Conservation (phyloP, 345 rosid genomes). For the Garcia nutans region DNA sequence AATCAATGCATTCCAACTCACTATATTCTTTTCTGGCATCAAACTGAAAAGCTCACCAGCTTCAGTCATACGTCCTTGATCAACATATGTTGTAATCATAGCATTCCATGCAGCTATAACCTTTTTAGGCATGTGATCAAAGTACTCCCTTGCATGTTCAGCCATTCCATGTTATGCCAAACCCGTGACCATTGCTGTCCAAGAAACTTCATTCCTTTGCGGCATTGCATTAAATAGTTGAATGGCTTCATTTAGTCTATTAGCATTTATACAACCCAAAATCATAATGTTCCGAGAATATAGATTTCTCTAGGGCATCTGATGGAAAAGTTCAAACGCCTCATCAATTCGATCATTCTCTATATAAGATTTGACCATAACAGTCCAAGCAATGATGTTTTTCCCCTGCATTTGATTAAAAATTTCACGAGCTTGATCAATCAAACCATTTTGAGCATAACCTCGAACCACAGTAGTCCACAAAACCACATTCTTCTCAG, state of each 20-base stretch:
- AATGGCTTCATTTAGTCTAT: slow-evolving; percentile 30
- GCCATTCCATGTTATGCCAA: slow-evolving; percentile 35
- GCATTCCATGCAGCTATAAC: slow-evolving; percentile 41
- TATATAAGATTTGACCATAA: slow-evolving; percentile 41
- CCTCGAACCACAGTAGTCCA: slow-evolving; percentile 16
- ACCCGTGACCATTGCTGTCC: slow-evolving; percentile 41
- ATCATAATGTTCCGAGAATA: slow-evolving; percentile 44
- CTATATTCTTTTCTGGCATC: slow-evolving; percentile 32
- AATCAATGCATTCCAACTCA: slow-evolving; percentile 43
- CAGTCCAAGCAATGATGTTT: slow-evolving; percentile 45
- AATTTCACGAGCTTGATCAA: slow-evolving; percentile 10
- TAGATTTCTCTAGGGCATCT: slow-evolving; percentile 35
- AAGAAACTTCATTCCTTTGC: slow-evolving; percentile 39
- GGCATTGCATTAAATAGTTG: slow-evolving; percentile 39
- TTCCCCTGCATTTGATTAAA: slow-evolving; percentile 23
- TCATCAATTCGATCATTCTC: slow-evolving; percentile 32
- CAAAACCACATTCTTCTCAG: slow-evolving; percentile 11
- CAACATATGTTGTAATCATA: slow-evolving; percentile 37
- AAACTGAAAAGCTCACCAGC: slow-evolving; percentile 34
- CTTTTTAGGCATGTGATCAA: slow-evolving; percentile 35
- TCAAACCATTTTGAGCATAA: slow-evolving; percentile 12
- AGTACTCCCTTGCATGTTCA: slow-evolving; percentile 31
- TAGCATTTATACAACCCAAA: slow-evolving; percentile 33
- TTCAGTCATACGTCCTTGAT: slow-evolving; percentile 30
- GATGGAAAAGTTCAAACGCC: slow-evolving; percentile 34